Evolutionary conservation across 495 filamentous ascomycete species (phyloP).

Genomic region (Penicillium daleae): DNA sequence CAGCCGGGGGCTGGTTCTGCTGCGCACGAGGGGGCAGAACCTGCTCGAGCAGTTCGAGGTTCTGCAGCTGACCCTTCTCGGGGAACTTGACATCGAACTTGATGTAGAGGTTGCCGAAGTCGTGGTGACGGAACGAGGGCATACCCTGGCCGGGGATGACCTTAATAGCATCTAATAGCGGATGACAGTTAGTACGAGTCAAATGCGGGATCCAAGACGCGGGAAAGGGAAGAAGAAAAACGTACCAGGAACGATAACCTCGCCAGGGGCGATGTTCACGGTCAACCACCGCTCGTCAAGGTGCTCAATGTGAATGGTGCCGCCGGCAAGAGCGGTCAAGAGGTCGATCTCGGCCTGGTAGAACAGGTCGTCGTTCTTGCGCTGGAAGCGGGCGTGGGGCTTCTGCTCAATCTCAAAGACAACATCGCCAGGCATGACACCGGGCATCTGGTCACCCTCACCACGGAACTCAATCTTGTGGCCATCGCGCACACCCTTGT

Average conservation of each 20-base stretch:
- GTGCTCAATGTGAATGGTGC: conserved; percentile 88
- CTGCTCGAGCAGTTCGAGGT: conserved; percentile 68
- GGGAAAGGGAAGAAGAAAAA: conserved; percentile 16
- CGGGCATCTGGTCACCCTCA: conserved; percentile 95
- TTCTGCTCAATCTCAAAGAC: conserved; percentile 98
- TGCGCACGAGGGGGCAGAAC: conserved; percentile 75
- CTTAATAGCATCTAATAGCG: conserved; percentile 75
- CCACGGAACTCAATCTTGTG: conserved; percentile 96
- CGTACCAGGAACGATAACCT: conserved; percentile 92
- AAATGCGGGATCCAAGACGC: not conserved
- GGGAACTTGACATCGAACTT: conserved; percentile 99
- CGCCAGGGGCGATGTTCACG: conserved; percentile 86
- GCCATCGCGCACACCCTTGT: conserved; percentile 88
- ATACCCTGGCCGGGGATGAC: conserved; percentile 97
- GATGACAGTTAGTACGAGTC: not conserved
- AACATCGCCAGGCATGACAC: conserved; percentile 90
- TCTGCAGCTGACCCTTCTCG: conserved; percentile 54
- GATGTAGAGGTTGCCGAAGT: conserved; percentile 95
- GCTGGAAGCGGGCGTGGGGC: conserved; percentile 91
- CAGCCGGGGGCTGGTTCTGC: conserved; percentile 64
- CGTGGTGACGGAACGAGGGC: conserved; percentile 95
- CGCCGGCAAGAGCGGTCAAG: conserved; percentile 91
- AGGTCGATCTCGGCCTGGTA: conserved; percentile 96
- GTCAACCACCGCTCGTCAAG: conserved; percentile 96
- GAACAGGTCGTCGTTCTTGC: conserved; percentile 95